These are phyloP conservation scores for Melastoma candidum DNA, from an alignment of 441 rosid species.

Conservation along the genomic window DNA sequence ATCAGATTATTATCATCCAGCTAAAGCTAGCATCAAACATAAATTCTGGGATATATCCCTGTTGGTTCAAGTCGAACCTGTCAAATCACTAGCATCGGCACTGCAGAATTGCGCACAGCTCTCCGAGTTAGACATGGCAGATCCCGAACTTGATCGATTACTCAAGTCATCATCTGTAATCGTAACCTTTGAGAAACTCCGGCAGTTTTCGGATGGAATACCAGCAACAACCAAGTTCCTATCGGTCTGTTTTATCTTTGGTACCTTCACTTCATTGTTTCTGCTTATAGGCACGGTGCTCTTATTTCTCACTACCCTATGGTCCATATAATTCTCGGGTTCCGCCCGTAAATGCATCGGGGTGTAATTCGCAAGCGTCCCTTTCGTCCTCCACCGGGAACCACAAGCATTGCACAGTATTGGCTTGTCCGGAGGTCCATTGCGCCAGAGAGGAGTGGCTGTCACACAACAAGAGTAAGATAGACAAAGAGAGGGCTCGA, in stretches of 20 bases:
- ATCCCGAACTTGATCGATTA: slow-evolving; percentile 94
- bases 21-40: too few species aligned
- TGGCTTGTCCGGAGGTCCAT: slow-evolving; percentile 99
- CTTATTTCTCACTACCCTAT: slow-evolving; percentile 48
- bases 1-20: too few species aligned
- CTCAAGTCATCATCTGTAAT: slow-evolving; percentile 66
- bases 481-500: too few species aligned
- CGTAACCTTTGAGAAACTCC: slow-evolving; percentile 40
- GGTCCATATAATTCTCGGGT: slow-evolving; percentile 55
- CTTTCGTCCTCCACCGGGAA: slow-evolving; percentile 98
- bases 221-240: slow-evolving; percentile 35
- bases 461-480: slow-evolving; percentile 2
- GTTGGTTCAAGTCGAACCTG: slow-evolving; percentile 39
- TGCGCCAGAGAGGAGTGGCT: slow-evolving; percentile 98
- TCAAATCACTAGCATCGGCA: slow-evolving; percentile 79
- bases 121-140: slow-evolving; percentile 90
- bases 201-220: slow-evolving; percentile 30
- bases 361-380: slow-evolving; percentile 81
- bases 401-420: slow-evolving; percentile 99
- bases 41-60: too few species aligned
- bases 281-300: slow-evolving; percentile 43
- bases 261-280: slow-evolving; percentile 55
- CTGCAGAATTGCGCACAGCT: slow-evolving; percentile 84
- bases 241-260: slow-evolving; percentile 60
- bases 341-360: slow-evolving; percentile 91